A percentile compares a stretch with the other conserved stretches of the same genome.
Conservation (phyloP, 805 yeast genomes). For the Blastobotrys mokoenaii region DNA sequence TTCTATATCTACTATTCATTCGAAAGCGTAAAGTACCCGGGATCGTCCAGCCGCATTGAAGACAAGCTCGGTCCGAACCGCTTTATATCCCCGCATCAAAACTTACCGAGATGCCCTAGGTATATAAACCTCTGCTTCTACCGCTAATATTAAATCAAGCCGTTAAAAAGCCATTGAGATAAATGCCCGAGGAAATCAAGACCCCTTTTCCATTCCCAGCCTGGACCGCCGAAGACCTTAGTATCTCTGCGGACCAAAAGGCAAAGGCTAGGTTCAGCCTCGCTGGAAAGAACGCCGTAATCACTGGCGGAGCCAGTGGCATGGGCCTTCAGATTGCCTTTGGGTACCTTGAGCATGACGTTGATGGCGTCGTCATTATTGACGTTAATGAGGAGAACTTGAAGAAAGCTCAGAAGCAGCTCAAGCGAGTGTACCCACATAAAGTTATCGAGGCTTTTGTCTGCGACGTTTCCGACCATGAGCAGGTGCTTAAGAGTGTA, state of each 20-base stretch:
- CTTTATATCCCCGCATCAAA: no score
- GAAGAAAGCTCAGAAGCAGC: constrained; percentile 2
- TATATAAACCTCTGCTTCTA: no score
- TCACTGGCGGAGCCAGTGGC: constrained; percentile 11
- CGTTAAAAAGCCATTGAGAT: no score
- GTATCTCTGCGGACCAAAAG: constrained; percentile 17
- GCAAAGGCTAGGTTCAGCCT: constrained; percentile 7
- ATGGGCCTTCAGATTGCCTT: constrained; percentile 8
- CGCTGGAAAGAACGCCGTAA: constrained; percentile 5
- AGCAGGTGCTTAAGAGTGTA: constrained; percentile 2
- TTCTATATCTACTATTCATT: no score
- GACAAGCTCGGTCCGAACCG: no score
- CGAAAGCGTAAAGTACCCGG: no score
- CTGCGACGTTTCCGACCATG: constrained; percentile 4
- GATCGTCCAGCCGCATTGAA: no score
- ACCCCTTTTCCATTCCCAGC: not conserved
- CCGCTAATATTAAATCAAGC: no score
- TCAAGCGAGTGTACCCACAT: constrained; percentile 2
- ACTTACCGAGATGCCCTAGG: no score
- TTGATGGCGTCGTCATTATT: constrained; percentile 2
- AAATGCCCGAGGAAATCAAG: no score
- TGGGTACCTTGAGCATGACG: constrained; percentile 8
- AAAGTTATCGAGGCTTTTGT: not conserved
- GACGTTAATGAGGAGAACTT: constrained; percentile 1
- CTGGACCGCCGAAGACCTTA: constrained; percentile 19